Conservation (phyloP, 2,329 filamentous ascomycete species). For the Ilyonectria mors-panacis region DNA sequence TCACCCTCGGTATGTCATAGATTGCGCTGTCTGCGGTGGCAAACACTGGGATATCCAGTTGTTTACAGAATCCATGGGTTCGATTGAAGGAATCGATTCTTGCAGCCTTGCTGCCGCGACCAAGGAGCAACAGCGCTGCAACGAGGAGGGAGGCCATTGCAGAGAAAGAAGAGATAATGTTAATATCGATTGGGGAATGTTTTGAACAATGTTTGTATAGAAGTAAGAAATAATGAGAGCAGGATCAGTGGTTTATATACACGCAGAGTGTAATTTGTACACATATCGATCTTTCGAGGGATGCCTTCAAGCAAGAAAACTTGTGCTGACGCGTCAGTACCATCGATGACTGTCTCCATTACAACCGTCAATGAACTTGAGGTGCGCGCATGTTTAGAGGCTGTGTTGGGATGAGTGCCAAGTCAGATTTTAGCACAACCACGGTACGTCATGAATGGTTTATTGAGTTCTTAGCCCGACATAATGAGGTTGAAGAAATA, state of each 20-base stretch:
- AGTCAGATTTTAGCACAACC: neutral
- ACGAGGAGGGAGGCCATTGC: constrained; percentile 3
- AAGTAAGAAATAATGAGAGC: neutral
- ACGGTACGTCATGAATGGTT: too few species aligned
- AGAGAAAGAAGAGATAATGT: neutral
- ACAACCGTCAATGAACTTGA: neutral
- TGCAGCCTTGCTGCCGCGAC: neutral
- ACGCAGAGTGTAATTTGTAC: neutral
- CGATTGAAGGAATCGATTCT: constrained; percentile 1
- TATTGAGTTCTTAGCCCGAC: too few species aligned
- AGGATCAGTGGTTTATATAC: neutral
- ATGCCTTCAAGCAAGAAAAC: too few species aligned
- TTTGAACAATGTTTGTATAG: constrained; percentile 4
- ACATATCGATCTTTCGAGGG: too few species aligned
- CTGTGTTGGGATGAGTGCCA: neutral
- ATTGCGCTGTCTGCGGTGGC: constrained; percentile 27
- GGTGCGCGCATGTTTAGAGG: neutral
- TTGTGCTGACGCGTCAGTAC: too few species aligned
- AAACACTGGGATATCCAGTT: constrained; percentile 30
- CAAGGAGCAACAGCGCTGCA: constrained; percentile 3
- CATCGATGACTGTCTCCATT: neutral
- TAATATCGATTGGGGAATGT: neutral
- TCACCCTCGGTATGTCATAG: constrained; percentile 30
- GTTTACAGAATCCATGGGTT: constrained; percentile 19
- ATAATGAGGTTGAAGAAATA: too few species aligned